Base-by-base conservation (phyloP, 306 rosid species). In the Delonix regia region DNA sequence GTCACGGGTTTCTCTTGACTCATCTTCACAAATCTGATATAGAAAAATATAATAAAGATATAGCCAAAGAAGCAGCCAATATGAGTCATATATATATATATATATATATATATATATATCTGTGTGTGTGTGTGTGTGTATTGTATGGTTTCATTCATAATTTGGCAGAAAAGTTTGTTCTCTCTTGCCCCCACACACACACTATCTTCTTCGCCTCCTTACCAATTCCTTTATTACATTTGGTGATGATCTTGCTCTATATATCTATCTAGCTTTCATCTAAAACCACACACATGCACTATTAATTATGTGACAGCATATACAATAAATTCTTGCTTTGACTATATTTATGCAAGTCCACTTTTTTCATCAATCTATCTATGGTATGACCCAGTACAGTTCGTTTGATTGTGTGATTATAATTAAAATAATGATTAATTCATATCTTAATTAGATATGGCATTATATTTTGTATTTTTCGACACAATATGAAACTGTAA, bases 1-100 rank as follows among this genome's bases (percentile, higher is more conserved):
- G 83, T 89, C 94, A 87, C 94, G 94, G 90, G 94, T 82, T 86
- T 83, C 87, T 65, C 87, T 87, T 86, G 94, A 87, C 79, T 83
- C 83, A 70, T 78, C 74, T n/a, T n/a, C 55, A 73, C 33, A 13
- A 25, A 39, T 61, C 55, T 36, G 36, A 76, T 68, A 74, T 45
- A 57, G n/a, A n/a, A n/a, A 47, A 51, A 48, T 21, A 56, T 47
- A 15, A 73, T 44, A 45, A 73, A 59, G 55, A 42, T 57, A 24
- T 14, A 36, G 45, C 24, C 3, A 64, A 49, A 74, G 39, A n/a
- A 66, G 74, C 77, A 60, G 68, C 56, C 80, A 66, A n/a, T n/a
- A n/a, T n/a, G n/a, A n/a, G n/a, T 11, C 16, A 44, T 49, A 24
- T 61, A 34, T 34, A 42, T 42, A 42, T 42, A 42, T 42, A 1